Conservation (phyloP, 1,284 basidiomycete genomes). For the Marasmius tenuissimus region DNA sequence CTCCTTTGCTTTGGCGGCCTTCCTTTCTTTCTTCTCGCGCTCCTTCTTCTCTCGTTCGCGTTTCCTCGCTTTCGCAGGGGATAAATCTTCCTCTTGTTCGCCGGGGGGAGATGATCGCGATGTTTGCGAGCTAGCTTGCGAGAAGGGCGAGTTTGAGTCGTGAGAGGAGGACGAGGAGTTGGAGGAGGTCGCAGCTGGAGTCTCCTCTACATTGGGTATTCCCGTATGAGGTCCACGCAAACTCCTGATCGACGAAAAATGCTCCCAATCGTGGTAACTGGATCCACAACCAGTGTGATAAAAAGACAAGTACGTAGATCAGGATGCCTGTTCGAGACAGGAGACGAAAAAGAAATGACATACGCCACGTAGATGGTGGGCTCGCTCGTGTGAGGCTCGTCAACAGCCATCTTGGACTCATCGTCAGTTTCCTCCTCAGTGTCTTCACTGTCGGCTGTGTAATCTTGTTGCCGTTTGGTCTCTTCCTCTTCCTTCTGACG, state of each 20-base stretch:
- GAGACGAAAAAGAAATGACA: slow-evolving; percentile 33
- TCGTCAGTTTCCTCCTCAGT: slow-evolving; percentile 28
- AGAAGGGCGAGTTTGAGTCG: not conserved
- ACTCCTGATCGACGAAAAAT: slow-evolving; percentile 91
- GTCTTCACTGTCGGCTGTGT: slow-evolving; percentile 20
- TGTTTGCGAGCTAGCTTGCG: not conserved
- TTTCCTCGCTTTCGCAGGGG: slow-evolving; percentile 19
- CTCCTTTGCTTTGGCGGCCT: slow-evolving; percentile 23
- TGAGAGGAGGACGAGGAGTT: slow-evolving; percentile 3
- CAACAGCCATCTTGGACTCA: slow-evolving; percentile 13
- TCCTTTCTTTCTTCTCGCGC: slow-evolving; percentile 12
- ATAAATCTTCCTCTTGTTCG: slow-evolving; percentile 10
- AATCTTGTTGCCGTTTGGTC: not conserved
- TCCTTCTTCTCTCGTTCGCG: slow-evolving; percentile 20
- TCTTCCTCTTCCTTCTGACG: slow-evolving; percentile 1
- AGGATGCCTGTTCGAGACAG: not conserved
- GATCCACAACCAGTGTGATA: not conserved
- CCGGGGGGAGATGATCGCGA: not conserved
- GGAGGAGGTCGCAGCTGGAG: slow-evolving; percentile 16
- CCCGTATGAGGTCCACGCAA: slow-evolving; percentile 83
- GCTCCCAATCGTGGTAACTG: slow-evolving; percentile 92
- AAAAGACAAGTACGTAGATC: slow-evolving; percentile 7
- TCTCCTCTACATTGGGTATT: slow-evolving; percentile 68
- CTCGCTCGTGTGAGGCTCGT: slow-evolving; percentile 2
- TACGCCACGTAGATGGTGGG: slow-evolving; percentile 78